Evolutionary conservation across 805 yeast genomes (phyloP).

Genomic region (Metschnikowia gelsemii): DNA sequence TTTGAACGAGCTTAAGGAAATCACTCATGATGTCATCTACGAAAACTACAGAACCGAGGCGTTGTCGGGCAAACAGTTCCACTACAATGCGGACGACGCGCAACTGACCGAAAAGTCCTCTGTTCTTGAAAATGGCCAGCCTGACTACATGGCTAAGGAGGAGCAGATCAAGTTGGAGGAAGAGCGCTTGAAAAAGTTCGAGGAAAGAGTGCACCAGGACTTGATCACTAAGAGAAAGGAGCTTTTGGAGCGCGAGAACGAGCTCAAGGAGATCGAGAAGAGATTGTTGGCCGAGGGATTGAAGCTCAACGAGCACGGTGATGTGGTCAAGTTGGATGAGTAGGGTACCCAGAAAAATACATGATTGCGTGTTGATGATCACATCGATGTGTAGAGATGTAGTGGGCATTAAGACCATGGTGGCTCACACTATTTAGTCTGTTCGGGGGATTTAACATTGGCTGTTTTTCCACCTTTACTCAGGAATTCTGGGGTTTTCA

Average conservation of each 20-base stretch:
- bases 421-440: no score
- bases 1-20: slow-evolving; percentile 82
- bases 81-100: slow-evolving; percentile 30
- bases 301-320: slow-evolving; percentile 32
- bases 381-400: no score
- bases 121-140: slow-evolving; percentile 16
- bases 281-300: slow-evolving; percentile 60
- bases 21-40: slow-evolving; percentile 81
- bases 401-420: no score
- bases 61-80: slow-evolving; percentile 59
- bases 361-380: neutral
- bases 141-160: slow-evolving; percentile 61
- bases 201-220: slow-evolving; percentile 86
- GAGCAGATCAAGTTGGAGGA: slow-evolving; percentile 88
- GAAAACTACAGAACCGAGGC: slow-evolving; percentile 90
- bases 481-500: no score
- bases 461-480: no score
- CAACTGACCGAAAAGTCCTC: slow-evolving; percentile 10
- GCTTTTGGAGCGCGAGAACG: slow-evolving; percentile 79
- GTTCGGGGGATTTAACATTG: no score
- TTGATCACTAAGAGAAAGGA: slow-evolving; percentile 78
- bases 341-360: slow-evolving; percentile 1
- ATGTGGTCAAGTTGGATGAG: slow-evolving; percentile 20
- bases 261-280: slow-evolving; percentile 77
- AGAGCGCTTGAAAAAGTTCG: slow-evolving; percentile 81